phyloP scores from a whole-genome alignment of 805 yeast genomes.

The Spathaspora boniae region DNA sequence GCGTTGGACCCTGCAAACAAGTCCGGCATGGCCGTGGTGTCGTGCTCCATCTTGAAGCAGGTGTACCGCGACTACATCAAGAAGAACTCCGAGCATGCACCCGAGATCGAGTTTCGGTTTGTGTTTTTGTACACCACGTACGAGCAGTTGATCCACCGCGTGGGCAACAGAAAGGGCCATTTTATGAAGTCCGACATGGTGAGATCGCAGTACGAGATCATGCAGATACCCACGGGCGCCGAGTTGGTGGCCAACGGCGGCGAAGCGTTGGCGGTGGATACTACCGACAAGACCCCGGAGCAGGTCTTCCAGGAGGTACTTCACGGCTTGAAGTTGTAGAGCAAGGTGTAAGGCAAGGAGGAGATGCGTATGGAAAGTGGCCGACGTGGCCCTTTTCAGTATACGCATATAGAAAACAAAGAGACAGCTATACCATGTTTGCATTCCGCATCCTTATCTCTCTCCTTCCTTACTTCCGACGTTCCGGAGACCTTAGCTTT shows the following conservation, averaged over 20 bases:
- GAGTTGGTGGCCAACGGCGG: slow-evolving; percentile 39
- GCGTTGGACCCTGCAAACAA: slow-evolving; percentile 25
- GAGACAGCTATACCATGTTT: no score
- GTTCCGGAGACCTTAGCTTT: no score
- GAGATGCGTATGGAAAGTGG: no score
- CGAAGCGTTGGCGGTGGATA: slow-evolving; percentile 30
- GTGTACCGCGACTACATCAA: slow-evolving; percentile 65
- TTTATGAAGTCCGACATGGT: slow-evolving; percentile 89
- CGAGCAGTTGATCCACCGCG: slow-evolving; percentile 59
- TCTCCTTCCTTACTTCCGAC: no score
- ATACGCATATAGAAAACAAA: neutral
- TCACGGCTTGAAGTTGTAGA: slow-evolving; percentile 1
- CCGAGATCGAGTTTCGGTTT: slow-evolving; percentile 46
- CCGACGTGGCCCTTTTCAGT: no score
- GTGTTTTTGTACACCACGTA: slow-evolving; percentile 65
- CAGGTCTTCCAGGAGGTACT: slow-evolving; percentile 21
- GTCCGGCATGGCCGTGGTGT: slow-evolving; percentile 47
- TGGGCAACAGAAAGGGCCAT: slow-evolving; percentile 65
- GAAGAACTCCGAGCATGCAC: slow-evolving; percentile 21
- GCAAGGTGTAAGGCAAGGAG: neutral
- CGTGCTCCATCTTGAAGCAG: slow-evolving; percentile 84
- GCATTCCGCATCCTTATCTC: no score
- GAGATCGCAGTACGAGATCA: slow-evolving; percentile 66
- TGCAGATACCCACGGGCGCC: slow-evolving; percentile 61
- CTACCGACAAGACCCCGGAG: slow-evolving; percentile 28